phyloP scores from a whole-genome alignment of 108 stramenopile genomes.

The Conticribra guillardii region DNA sequence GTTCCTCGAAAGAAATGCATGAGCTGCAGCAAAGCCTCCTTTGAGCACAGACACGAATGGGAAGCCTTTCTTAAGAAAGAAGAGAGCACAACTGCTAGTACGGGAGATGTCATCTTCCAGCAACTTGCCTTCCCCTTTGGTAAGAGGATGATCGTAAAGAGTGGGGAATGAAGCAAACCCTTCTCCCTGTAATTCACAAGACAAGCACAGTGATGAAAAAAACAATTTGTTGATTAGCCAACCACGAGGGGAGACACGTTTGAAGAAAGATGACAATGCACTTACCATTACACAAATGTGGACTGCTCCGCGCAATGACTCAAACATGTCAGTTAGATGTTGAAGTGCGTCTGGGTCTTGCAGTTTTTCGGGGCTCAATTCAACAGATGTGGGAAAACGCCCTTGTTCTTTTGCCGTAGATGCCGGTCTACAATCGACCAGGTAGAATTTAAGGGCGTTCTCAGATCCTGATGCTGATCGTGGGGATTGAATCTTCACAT shows the following conservation, averaged over 20 bases:
- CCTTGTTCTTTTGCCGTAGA: constrained; percentile 69
- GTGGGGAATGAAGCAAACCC: constrained; percentile 77
- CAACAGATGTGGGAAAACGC: constrained; percentile 76
- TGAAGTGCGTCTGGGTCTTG: constrained; percentile 68
- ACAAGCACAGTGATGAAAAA: no score
- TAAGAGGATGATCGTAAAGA: constrained; percentile 62
- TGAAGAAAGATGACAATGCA: constrained; percentile 4
- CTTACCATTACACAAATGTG: constrained; percentile 73
- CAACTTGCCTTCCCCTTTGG: constrained; percentile 57
- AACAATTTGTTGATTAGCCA: no score
- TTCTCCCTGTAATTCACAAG: constrained; percentile 61
- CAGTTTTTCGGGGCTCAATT: constrained; percentile 67
- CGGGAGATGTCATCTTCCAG: constrained; percentile 80
- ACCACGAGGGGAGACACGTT: no score
- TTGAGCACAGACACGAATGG: constrained; percentile 92
- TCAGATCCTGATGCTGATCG: constrained; percentile 11
- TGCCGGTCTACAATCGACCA: constrained; percentile 81
- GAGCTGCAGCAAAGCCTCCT: constrained; percentile 88
- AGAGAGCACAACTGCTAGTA: constrained; percentile 78
- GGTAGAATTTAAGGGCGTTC: constrained; percentile 66
- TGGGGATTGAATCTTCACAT: constrained; percentile 30
- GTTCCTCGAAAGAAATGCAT: constrained; percentile 78
- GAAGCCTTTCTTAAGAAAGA: constrained; percentile 91
- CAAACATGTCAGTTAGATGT: constrained; percentile 74
- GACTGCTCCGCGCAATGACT: constrained; percentile 74